Evolutionary conservation across 305 asterid species (phyloP).

Genomic region (Stenogyne calaminthoides): DNA sequence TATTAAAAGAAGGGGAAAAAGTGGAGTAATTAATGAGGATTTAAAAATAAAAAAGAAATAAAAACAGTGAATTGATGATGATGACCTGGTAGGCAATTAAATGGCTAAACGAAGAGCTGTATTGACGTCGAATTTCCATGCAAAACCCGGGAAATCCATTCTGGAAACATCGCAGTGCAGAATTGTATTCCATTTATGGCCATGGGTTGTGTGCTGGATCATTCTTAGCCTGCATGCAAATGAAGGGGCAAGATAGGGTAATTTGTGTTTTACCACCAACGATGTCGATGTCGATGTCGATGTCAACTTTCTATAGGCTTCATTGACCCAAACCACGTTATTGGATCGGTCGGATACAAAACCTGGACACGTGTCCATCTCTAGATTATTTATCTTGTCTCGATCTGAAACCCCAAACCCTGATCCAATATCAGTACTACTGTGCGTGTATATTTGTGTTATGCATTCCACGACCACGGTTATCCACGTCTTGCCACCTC

Average conservation of each 20-base stretch:
- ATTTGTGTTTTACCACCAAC: slow-evolving; percentile 31
- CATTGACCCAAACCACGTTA: slow-evolving; percentile 38
- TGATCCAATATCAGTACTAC: neutral
- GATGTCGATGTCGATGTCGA: too few species aligned
- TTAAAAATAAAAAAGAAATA: too few species aligned
- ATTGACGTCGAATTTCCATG: slow-evolving; percentile 46
- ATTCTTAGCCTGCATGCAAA: slow-evolving; percentile 43
- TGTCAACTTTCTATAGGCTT: slow-evolving; percentile 36
- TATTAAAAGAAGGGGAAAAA: too few species aligned
- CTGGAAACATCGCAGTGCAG: slow-evolving; percentile 46
- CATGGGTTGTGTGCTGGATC: slow-evolving; percentile 26
- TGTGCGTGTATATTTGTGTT: neutral
- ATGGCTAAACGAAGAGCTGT: slow-evolving; percentile 39
- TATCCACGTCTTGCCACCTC: slow-evolving; percentile 29
- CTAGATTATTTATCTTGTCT: slow-evolving; percentile 31
- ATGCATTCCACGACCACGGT: slow-evolving; percentile 39
- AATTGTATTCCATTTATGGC: slow-evolving; percentile 32
- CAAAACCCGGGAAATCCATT: slow-evolving; percentile 46
- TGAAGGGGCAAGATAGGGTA: slow-evolving; percentile 34
- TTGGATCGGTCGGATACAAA: slow-evolving; percentile 40
- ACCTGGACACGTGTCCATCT: slow-evolving; percentile 41
- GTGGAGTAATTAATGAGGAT: too few species aligned
- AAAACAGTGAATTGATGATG: too few species aligned
- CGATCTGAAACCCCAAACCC: slow-evolving; percentile 41
- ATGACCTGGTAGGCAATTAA: neutral